phyloP scores from a whole-genome alignment of 495 filamentous ascomycete genomes.

The Sporormia fimetaria region DNA sequence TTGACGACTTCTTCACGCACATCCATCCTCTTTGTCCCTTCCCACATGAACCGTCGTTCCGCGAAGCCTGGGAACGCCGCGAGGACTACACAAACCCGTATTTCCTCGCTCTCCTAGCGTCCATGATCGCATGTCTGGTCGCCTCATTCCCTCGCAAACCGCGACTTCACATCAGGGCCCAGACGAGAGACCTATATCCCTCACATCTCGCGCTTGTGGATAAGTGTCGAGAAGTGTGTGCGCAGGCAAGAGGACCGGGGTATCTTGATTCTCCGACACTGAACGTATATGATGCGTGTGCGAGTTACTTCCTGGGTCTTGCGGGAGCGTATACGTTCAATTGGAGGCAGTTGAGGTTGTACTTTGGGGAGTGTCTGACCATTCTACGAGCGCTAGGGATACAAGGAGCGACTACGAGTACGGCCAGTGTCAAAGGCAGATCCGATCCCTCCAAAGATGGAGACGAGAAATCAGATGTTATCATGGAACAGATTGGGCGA shows the following conservation, averaged over 20 bases:
- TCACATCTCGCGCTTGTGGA: conserved; percentile 62
- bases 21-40: conserved; percentile 80
- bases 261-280: conserved; percentile 54
- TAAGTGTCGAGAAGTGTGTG: conserved; percentile 58
- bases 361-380: conserved; percentile 61
- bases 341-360: conserved; percentile 53
- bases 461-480: no score
- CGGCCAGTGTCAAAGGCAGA: no score
- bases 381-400: conserved; percentile 58
- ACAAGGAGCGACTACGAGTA: conserved; percentile 43
- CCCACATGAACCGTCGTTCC: conserved; percentile 78
- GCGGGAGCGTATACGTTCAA: conserved; percentile 60
- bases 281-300: conserved; percentile 68
- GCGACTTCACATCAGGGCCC: conserved; percentile 54
- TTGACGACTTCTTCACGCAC: conserved; percentile 85
- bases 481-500: conserved; percentile 65
- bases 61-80: conserved; percentile 54
- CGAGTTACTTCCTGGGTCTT: conserved; percentile 71
- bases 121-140: conserved; percentile 67
- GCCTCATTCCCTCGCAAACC: conserved; percentile 75
- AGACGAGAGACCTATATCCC: conserved; percentile 47
- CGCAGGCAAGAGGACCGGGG: conserved; percentile 55
- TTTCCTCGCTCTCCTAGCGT: conserved; percentile 67
- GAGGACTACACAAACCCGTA: conserved; percentile 56
- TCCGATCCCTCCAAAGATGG: no score